Base-by-base conservation (phyloP, 345 rosid species). In the Populus euphratica region DNA sequence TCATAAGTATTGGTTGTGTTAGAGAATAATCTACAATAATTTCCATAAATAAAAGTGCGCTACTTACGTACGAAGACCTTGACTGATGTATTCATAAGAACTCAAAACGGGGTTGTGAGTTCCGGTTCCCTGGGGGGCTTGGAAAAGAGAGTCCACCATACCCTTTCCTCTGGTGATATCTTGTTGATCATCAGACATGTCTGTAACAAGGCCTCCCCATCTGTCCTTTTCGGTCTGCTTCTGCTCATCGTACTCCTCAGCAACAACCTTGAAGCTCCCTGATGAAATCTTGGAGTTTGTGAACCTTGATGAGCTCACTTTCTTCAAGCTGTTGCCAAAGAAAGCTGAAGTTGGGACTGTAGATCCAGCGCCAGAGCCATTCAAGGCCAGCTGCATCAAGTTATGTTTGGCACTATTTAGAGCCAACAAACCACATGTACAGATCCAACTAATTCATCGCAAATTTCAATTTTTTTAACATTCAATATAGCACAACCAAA, bases 131-230 rank as follows among this genome's bases (percentile, higher is more conserved):
- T 69, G 73, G 61, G 97, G 99, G 27, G 98, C 99, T 79, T 96
- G 99, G 94, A 93, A 96, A 83, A 96, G 89, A 10, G 90, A 13
- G 86, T 96, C 99, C 35, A 96, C 99, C 94, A 85, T 27, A 77
- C 97, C 98, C 80, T 96, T 93, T 31, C 98, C 99, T 76, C 98
- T 84, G 77, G 95, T 84, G 73, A 96, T 96, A 86, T 96, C 99
- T 83, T 96, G 99, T 70, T 96, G 99, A 81, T 96, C 98, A 75
- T 96, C 98, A 0, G 98, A 96, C 0, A 5, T 56, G 86, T 96
- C 99, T 50, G 52, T 82, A 18, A 76, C 93, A 54, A 96, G 96
- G 5, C 94, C 94, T 25, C 17, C 72, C 99, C 99, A 96, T 79
- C 71, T 87, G 90, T 96, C 99, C 85, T 83, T 82, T 0, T 77